Evolutionary conservation across 495 filamentous ascomycete genomes (phyloP).

Genomic region (Schizothecium vesticola): DNA sequence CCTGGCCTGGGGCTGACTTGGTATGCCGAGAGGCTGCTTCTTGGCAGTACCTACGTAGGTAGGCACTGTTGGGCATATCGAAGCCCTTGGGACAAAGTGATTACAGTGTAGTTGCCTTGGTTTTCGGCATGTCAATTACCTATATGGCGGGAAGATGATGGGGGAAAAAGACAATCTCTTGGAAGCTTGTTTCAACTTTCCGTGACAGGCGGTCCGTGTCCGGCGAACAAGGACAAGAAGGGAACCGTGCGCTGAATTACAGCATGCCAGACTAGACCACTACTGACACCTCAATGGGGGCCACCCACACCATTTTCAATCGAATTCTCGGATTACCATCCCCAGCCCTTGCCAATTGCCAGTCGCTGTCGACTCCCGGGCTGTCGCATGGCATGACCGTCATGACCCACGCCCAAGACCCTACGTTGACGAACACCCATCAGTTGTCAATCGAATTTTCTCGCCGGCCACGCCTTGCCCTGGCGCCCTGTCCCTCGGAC

Average conservation of each 20-base stretch:
- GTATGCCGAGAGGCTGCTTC: neutral
- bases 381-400: neutral
- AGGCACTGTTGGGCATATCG: too few relatives aligned
- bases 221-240: neutral
- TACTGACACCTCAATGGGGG: too few relatives aligned
- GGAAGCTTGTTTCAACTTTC: neutral
- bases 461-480: too few relatives aligned
- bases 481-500: too few relatives aligned
- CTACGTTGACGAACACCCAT: neutral
- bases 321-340: slow-evolving; percentile 13
- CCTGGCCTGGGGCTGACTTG: neutral
- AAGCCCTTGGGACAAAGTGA: too few relatives aligned
- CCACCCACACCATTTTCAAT: slow-evolving; percentile 1
- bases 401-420: neutral
- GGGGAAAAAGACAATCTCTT: neutral
- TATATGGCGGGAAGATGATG: neutral
- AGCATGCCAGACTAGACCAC: too few relatives aligned
- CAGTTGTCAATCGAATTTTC: neutral
- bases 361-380: neutral
- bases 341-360: slow-evolving; percentile 3
- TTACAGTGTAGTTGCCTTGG: too few relatives aligned
- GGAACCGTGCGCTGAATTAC: neutral
- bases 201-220: neutral
- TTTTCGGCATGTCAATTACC: too few relatives aligned
- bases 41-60: neutral